Evolutionary conservation across 305 asterid species (phyloP).

Genomic region (Solanum hybrid): DNA sequence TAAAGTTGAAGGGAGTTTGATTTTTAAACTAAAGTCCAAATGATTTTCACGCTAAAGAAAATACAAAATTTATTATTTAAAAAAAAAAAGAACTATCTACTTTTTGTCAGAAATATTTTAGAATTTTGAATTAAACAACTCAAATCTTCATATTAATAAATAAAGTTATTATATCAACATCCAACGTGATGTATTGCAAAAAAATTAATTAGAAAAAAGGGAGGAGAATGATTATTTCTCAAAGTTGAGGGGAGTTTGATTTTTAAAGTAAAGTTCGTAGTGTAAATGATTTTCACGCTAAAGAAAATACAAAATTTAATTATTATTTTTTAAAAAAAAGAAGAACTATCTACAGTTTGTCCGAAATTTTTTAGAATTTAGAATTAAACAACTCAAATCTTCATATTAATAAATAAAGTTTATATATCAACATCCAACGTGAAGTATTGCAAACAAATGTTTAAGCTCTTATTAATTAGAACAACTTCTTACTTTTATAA

Average conservation of each 20-base stretch:
- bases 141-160: background rate
- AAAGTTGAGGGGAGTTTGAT: background rate
- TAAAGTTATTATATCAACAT: background rate
- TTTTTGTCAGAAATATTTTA: background rate
- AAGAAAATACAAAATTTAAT: background rate
- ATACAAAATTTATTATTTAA: background rate
- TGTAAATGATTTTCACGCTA: background rate
- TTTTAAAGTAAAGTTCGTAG: background rate
- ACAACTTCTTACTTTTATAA: background rate
- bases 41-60: background rate
- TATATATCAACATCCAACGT: background rate
- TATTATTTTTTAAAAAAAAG: too few relatives aligned
- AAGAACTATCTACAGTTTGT: background rate
- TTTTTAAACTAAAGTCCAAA: background rate
- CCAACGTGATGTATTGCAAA: background rate
- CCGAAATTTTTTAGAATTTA: too few relatives aligned
- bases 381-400: background rate
- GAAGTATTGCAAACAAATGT: background rate
- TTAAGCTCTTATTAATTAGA: background rate
- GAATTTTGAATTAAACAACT: background rate
- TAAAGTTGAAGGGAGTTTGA: background rate
- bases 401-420: too few relatives aligned
- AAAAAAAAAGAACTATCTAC: background rate
- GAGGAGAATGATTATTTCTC: background rate
- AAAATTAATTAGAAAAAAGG: background rate